Base-by-base conservation (phyloP, 2,329 filamentous ascomycete genomes). In the Colletotrichum cuscutae region DNA sequence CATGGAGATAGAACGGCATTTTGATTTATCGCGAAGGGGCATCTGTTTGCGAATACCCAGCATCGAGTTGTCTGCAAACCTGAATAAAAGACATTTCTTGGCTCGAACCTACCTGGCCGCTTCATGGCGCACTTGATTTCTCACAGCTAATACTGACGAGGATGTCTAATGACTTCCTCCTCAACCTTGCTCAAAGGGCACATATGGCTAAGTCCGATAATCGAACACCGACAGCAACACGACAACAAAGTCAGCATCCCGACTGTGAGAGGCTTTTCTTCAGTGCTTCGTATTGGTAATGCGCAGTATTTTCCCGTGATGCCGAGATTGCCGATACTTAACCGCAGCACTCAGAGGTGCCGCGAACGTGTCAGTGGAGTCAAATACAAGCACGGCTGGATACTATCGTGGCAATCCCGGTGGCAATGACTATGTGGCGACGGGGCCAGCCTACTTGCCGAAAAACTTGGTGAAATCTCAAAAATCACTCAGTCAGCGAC, bases 81-180 rank as follows among this genome's bases (percentile, higher is more conserved):
- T 49, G 4, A 49, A 49, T 49, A 49, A 49, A 49, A 4, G 19
- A 49, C 15, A 11, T 49, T 49, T n/a, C 15, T 9, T n/a, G 19
- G 19, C 42, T 49, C 19, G 19, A 49, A 22, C 6, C 7, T 3
- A 49, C 7, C 7, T n/a, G 15, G 0, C 7, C 8, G 8, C 3
- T 49, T 49, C 4, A 4, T 22, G 19, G 19, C n/a, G 8, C 7
- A 49, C 19, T 49, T n/a, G 19, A 11, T 22, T 22, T 11, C 8
- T 11, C 19, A 49, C 0, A 22, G 4, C 42, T 22, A 1, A 2
- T 42, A 8, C 19, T 49, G 42, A n/a, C 7, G 19, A n/a, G 3
- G 1, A 1, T 22, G 8, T 22, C 5, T 49, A 1, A 1, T 19
- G 7, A 0, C 4, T 22, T n/a, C 3, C 19, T 49, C 42, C 1